Base-by-base conservation (phyloP, 2,329 filamentous ascomycete species). In the Talaromyces albobiverticillius region DNA sequence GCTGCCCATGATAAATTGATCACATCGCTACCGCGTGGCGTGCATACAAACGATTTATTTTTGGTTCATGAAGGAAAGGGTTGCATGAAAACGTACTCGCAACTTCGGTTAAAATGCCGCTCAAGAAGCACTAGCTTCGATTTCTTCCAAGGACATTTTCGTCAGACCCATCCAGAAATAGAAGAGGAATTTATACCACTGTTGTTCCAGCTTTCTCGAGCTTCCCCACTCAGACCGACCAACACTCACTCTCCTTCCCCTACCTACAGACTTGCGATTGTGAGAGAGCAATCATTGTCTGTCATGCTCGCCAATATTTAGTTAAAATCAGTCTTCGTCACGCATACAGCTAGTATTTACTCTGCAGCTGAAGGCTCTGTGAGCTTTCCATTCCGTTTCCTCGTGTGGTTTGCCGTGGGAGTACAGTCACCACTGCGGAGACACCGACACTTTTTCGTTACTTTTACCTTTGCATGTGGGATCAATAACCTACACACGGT, bases 141-240 rank as follows among this genome's bases (percentile, higher is more conserved):
- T 43, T 31, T 13, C 48, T 43, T 31, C 34, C 18, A 40, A 40
- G 36, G 36, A 40, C 16, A 20, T 16, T 9, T 34, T 25, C 20
- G 13, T 42, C 48, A 26, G 25, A 29, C 38, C 26, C 38, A 29
- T 46, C 50, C 23, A 38, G 50, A 52, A 38, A 36, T 46, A 36
- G 41, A 26, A 52, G 31, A 20, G 45, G 13, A 36, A n/a, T 38
- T 45, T 47, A 53, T 55, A 32, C 42, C 46, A 36, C 36, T 47
- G 29, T 36, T 55, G 53, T 46, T 26, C 53, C 47, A 22, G 48
- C 31, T 29, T 26, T 51, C 40, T 38, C 9, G 36, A 41, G 36
- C 53, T 51, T 48, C 53, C 43, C 53, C 53, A 41, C 48, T 51
- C 48, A 55, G 41, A 11, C 34, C 41, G 34, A 46, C 32, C 26